Base-by-base conservation (phyloP, 345 rosid genomes). In the Citrus unshiu region DNA sequence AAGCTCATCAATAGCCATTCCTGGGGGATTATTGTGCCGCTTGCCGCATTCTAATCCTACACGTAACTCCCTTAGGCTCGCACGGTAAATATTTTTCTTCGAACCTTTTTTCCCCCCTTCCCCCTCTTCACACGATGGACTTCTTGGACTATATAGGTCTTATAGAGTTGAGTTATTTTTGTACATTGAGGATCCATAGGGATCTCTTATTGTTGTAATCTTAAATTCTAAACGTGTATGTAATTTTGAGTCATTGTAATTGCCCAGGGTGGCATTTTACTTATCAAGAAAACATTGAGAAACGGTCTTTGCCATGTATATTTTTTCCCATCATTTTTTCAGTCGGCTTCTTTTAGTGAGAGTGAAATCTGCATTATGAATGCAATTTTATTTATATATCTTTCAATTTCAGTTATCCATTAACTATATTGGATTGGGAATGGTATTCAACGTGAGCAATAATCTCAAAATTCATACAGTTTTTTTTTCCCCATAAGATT, bases 31-130 rank as follows among this genome's bases (percentile, higher is more conserved):
- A 54, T 73, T 46, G 70, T 62, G 65, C 34, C 29, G 25, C 75
- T 16, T 40, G 25, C 74, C 18, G 71, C 71, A n/a, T 56, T 63
- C 16, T 49, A 77, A 82, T 71, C 82, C 57, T 6, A 37, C 62
- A 35, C 72, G 54, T 3, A 62, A 75, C 76, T 68, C 77, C 74
- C 60, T 14, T 22, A 16, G 39, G 82, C 71, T 72, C 43, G 54
- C 64, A 72, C 24, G 88, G 91, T 89, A 86, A 81, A 88, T 89
- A 84, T 70, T 21, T 60, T 37, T 81, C 72, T 66, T 21, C 69
- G 69, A 78, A 76, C 67, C 24, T 73, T 40, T 64, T 14, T 68
- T 67, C 75, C 51, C 74, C n/a, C 27, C 10, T 3, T 10, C 49
- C 14, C 14, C 14, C 54, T 63, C 70, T 40, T 9, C 60, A 77